Conservation (phyloP, 495 filamentous ascomycete species). For the Penicillium riverlandense region DNA sequence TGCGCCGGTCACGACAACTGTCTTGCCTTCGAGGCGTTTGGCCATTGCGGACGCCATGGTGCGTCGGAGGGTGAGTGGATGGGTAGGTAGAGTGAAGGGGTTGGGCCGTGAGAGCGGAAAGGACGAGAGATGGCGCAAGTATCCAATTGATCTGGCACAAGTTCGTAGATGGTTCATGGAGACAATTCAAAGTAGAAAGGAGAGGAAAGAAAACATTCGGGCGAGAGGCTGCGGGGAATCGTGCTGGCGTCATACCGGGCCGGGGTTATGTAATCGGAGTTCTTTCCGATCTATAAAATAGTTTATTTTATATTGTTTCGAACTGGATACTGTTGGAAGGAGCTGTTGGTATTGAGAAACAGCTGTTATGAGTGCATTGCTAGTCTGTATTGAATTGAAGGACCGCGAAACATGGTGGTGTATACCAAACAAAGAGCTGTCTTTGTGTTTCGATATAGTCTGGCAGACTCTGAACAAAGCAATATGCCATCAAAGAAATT, state of each 20-base stretch:
- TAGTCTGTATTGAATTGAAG: too few species aligned
- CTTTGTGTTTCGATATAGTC: too few species aligned
- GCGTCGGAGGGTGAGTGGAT: slow-evolving; percentile 24
- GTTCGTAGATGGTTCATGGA: slow-evolving; percentile 30
- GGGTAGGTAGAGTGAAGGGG: slow-evolving; percentile 12
- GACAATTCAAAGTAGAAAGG: background rate
- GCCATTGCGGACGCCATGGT: slow-evolving; percentile 72
- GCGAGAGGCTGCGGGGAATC: slow-evolving; percentile 16
- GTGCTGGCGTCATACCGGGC: too few species aligned
- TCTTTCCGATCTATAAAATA: too few species aligned
- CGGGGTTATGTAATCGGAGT: too few species aligned
- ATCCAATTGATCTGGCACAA: slow-evolving; percentile 20
- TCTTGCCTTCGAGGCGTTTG: slow-evolving; percentile 90
- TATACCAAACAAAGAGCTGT: too few species aligned
- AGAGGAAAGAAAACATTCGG: slow-evolving; percentile 11
- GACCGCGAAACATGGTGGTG: too few species aligned
- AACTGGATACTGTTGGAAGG: too few species aligned
- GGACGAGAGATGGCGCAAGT: slow-evolving; percentile 13
- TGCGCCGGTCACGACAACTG: slow-evolving; percentile 85
- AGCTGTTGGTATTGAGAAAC: too few species aligned
- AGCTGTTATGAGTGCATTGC: too few species aligned
- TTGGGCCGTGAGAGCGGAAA: slow-evolving; percentile 8
- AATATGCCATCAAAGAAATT: background rate
- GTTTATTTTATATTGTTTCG: too few species aligned
- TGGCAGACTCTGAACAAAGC: background rate